Evolutionary conservation across 805 yeast species (phyloP), one percentile per base, ranked within the genome.

Genomic region (Lachancea kluyveri): DNA sequence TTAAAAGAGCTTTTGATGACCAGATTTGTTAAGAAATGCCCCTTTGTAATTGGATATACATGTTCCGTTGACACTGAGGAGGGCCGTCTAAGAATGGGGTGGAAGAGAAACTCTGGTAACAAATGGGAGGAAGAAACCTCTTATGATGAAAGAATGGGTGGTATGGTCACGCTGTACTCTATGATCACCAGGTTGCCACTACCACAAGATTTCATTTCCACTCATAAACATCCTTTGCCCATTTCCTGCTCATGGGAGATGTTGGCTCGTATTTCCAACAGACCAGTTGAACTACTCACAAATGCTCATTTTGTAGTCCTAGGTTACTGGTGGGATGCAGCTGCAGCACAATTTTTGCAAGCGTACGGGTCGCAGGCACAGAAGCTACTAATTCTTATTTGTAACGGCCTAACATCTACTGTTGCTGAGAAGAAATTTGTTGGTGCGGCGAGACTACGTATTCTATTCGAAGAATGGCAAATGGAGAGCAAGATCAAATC

Each of bases 241-340:
- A 61, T 72, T 12, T 52, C 64, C 7, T 59, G 68, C 37, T 62
- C 70, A 15, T 90, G 97, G 97, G 60, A 46, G 19, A 69, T 85
- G 52, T 42, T 81, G n/a, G 79, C 95, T 0, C 63, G 96, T 26
- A 54, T 74, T 30, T 63, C 82, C 25, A 87, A 92, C 57, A 60
- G 69, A 0, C 70, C 75, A 1, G 20, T 49, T 3, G 60, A 62
- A 0, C 52, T 70, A 9, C 49, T 87, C 8, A 63, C 74, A 0
- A 79, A 84, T 42, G 70, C 80, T 1, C 95, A 88, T 52, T 88
- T 68, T 50, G 65, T 76, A 0, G 72, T 80, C 2, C 68, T 77
- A 4, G 79, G 85, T 2, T 73, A 81, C 20, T 88, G 96, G 96
- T 86, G 96, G 95, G 97, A 92, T 43, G 75, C 87, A 4, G 67